Percentiles rank a stretch among this genome's conserved stretches.
Evolutionary conservation across 495 filamentous ascomycete species (phyloP).

Genomic region (Penicillium daleae): DNA sequence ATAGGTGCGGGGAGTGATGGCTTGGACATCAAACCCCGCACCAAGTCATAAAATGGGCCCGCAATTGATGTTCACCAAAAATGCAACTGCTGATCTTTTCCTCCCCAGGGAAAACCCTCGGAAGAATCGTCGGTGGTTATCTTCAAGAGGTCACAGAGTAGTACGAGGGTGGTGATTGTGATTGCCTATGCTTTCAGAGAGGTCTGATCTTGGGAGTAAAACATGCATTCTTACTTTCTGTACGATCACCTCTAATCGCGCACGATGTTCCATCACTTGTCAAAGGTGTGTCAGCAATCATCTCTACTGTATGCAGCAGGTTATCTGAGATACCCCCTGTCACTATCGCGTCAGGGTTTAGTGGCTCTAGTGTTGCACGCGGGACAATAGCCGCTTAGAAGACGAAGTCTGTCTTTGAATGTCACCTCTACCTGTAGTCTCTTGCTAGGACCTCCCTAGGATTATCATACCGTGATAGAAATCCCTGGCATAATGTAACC

Average conservation of each 20-base stretch:
- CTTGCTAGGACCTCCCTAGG: background rate
- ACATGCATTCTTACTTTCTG: no score
- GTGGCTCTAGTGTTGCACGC: constrained; percentile 10
- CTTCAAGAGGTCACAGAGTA: background rate
- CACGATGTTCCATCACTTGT: no score
- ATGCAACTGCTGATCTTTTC: constrained; percentile 19
- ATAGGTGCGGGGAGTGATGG: constrained; percentile 12
- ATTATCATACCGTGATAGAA: constrained; percentile 8
- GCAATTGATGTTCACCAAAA: constrained; percentile 12
- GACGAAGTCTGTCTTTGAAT: constrained; percentile 4
- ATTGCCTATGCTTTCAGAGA: background rate
- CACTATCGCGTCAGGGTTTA: background rate
- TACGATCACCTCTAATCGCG: background rate
- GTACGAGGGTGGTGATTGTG: background rate
- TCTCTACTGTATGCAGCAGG: background rate
- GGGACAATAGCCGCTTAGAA: background rate
- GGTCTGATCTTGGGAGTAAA: no score
- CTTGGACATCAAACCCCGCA: constrained; percentile 11
- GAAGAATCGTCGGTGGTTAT: constrained; percentile 4
- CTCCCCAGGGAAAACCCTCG: background rate
- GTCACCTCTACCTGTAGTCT: constrained; percentile 10
- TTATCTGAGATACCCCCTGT: background rate
- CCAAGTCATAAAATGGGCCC: constrained; percentile 8
- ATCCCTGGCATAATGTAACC: constrained; percentile 16
- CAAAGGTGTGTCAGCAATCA: background rate